A percentile compares a stretch with the other conserved stretches of the same genome.
Conservation (phyloP, 805 yeast genomes). For the Blastobotrys attinorum region DNA sequence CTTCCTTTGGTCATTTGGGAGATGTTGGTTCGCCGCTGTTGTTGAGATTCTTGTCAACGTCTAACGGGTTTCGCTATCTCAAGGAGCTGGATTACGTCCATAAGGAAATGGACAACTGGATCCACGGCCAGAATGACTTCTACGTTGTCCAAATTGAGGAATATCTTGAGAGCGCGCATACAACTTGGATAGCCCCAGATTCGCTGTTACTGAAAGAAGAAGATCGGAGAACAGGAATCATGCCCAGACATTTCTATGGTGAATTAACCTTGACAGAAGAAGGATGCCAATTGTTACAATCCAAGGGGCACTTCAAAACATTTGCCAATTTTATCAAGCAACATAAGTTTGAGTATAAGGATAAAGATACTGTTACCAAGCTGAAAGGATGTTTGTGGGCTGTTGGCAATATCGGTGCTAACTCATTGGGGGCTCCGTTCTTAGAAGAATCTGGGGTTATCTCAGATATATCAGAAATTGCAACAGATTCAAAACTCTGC, state of each 20-base stretch:
- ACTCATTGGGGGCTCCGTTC: conserved; percentile 57
- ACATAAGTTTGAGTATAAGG: conserved; percentile 20
- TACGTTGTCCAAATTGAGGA: conserved; percentile 29
- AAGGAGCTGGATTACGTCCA: conserved; percentile 52
- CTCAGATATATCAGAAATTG: conserved; percentile 45
- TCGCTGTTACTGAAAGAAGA: neutral
- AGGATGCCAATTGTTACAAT: conserved; percentile 57
- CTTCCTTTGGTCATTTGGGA: conserved; percentile 48
- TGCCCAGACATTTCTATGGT: conserved; percentile 68
- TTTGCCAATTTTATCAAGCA: conserved; percentile 26
- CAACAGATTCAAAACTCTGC: conserved; percentile 41
- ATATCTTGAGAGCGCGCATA: conserved; percentile 21
- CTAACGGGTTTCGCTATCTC: conserved; percentile 63
- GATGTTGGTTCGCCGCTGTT: conserved; percentile 50
- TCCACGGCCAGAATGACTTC: conserved; percentile 30
- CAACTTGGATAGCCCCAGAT: conserved; percentile 8
- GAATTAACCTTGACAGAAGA: conserved; percentile 73
- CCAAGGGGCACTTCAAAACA: conserved; percentile 34
- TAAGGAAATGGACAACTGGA: conserved; percentile 63
- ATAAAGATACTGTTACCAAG: conserved; percentile 33
- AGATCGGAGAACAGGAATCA: neutral
- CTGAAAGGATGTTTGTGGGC: conserved; percentile 82
- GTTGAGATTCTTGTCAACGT: conserved; percentile 53
- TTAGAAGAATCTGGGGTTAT: conserved; percentile 46
- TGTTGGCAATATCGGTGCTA: conserved; percentile 72